Base-by-base conservation (phyloP, 1,139 yeast species). In the Meyerozyma carpophila region DNA sequence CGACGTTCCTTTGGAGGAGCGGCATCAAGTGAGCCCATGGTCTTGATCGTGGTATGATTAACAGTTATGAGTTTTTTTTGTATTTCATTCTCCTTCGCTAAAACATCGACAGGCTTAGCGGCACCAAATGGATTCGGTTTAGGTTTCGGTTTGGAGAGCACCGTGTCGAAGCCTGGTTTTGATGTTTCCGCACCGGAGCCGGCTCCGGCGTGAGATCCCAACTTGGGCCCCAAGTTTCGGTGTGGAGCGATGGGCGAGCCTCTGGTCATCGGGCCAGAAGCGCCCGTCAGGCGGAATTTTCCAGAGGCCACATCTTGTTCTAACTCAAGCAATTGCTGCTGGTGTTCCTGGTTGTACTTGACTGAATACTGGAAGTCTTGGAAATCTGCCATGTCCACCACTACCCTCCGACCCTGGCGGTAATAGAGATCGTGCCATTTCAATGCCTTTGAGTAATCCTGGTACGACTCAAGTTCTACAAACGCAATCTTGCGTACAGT, bases 31-130 rank as follows among this genome's bases (percentile, higher is more conserved):
- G 63, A 59, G 0, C 76, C 79, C 32, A 75, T 50, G 2, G 82
- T 79, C 54, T 73, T 75, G 42, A 77, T 71, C 0, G 87, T 82
- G 0, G 85, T 81, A 36, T 76, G 73, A 53, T 82, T 82, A 38
- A 81, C 62, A 41, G 69, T 66, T 7, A 73, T 65, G 47, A 83
- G 61, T 52, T 75, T 62, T 43, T 70, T 66, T 43, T 77, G 81
- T 14, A 77, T 57, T 44, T 75, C 79, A 37, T 67, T 49, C 44
- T 72, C 73, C 48, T 68, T 73, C 3, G 77, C 61, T 24, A 72
- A 58, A 1, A 75, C 54, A 65, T 75, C 68, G 45, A 73, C 79
- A 0, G 82, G 82, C 52, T 70, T 77, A 0, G 81, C 82, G 26
- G 65, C 58, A 3, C 82, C 81, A 57, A 77, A 77, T 2, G 81